These are phyloP conservation scores for Zoysia matrella DNA, from an alignment of 202 grass and related monocot species.

Conservation along the genomic window DNA sequence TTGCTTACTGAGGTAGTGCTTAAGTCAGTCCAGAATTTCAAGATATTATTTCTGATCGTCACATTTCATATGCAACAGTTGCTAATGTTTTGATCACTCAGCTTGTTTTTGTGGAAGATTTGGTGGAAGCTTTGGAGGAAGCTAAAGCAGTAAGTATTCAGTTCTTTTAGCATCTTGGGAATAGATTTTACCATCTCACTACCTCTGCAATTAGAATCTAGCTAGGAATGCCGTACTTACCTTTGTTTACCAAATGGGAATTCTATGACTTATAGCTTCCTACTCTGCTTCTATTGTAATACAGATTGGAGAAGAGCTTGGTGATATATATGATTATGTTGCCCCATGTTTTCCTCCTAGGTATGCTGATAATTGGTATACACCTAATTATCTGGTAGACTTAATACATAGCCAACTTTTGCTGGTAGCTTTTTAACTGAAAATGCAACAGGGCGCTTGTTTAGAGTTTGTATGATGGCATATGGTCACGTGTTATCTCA, in stretches of 20 bases:
- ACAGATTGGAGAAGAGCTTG: conserved; percentile 96
- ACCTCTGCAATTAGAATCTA: neutral
- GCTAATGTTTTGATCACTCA: conserved; percentile 61
- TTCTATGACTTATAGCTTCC: conserved; percentile 25
- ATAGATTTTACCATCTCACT: conserved; percentile 17
- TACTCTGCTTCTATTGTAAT: conserved; percentile 42
- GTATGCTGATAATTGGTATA: conserved; percentile 47
- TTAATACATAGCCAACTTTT: neutral
- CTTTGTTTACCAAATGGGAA: conserved; percentile 38
- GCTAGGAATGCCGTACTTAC: neutral
- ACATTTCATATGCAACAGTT: conserved; percentile 33
- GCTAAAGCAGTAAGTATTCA: conserved; percentile 79
- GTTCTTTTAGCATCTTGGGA: neutral
- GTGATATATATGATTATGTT: conserved; percentile 99
- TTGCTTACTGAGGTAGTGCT: conserved; percentile 80
- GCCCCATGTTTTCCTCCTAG: conserved; percentile 99
- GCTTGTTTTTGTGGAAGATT: conserved; percentile 84
- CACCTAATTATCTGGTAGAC: conserved; percentile 8
- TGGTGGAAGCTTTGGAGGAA: conserved; percentile 98
- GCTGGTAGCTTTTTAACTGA: neutral
- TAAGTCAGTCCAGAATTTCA: conserved; percentile 34
- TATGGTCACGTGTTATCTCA: conserved; percentile 3
- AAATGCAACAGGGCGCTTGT: conserved; percentile 7
- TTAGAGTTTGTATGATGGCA: conserved; percentile 2
- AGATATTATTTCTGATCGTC: conserved; percentile 25